Evolutionary conservation across 495 filamentous ascomycete genomes (phyloP), one percentile per base, ranked within the genome.

Genomic region (Jackrogersella minutella): DNA sequence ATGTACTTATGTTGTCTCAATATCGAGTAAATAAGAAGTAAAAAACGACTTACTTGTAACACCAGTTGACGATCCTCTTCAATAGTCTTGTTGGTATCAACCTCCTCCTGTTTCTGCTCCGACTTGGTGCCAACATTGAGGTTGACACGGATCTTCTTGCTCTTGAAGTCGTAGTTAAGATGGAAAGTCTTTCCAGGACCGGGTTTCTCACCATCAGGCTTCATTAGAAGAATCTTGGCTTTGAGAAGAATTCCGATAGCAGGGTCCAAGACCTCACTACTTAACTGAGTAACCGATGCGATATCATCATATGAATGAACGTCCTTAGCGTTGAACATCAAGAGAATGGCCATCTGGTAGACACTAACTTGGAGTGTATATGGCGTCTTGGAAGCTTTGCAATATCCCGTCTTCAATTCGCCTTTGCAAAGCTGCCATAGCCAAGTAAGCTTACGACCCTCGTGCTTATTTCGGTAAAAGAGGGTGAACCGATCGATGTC

Each of bases 71-170:
- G 85, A 74, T 99, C 95, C 78, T 98, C 95, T 79, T 99, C 96
- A 64, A 99, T 97, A 11, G 93, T 99, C 84, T 99, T 99, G 79
- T 98, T 96, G 8, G 95, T 99, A 76, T 98, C 96, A 33, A 92
- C 93, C 53, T 90, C 88, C 75, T 99, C 95, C 62, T 93, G 90
- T 83, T 97, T 98, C 70, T 91, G 88, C 80, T 98, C 95, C 10
- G 90, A 89, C 79, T 97, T 96, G 78, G 97, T 93, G 44, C 87
- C 89, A 43, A 98, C 89, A 74, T 99, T 99, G 16, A 99, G 84
- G 69, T 98, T 98, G 69, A 97, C 88, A 70, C 96, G 91, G 75
- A 97, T 86, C 81, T 98, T 98, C 86, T 97, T 99, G 80, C 87
- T 90, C 83, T 96, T 97, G 81, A 97, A 97, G 76, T 93, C 91